Evolutionary conservation across 2,329 filamentous ascomycete genomes (phyloP), one percentile per base, ranked within the genome.

Genomic region (Paecilomyces sp.): DNA sequence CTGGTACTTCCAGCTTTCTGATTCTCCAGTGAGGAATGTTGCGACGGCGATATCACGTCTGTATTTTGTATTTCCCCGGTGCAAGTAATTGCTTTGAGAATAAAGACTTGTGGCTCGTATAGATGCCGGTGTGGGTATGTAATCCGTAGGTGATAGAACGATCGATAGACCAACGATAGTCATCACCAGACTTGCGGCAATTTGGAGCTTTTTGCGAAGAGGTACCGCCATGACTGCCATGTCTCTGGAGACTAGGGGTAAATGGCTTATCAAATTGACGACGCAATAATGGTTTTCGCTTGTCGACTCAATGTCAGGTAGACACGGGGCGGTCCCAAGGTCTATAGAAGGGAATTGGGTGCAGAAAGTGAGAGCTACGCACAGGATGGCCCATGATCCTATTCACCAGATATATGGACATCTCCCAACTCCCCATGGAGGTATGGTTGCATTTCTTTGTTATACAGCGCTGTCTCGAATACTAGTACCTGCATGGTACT

Each of bases 11-110:
- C 41, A 47, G 41, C 41, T 47, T 51, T 69, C 67, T 25, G 57
- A 66, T 33, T 66, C 65, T 52, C 71, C 69, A 41, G 72, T 70
- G 9, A 78, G 70, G 60, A 77, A 76, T 8, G 76, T 77, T 11
- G 73, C 75, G 53, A 60, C 54, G 2, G 58, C 58, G 33, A 47
- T 47, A 15, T 47, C 41, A 7, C 41, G 41, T n/a, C 41, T 47
- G 9, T 47, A 47, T 7, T 47, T 18, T 6, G 41, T 47, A 18
- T n/a, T 9, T 22, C n/a, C 41, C n/a, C 41, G 41, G 18, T 47
- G 13, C 13, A n/a, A 47, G n/a, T 47, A 22, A 22, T 47, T 15
- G n/a, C 41, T 47, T 7, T n/a, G 13, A 22, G 41, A 47, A 47
- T n/a, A 47, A 8, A 47, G 41, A 6, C 41, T 47, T 18, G 41